Evolutionary conservation across 495 filamentous ascomycete species (phyloP).

Genomic region (Daldinia childiae): DNA sequence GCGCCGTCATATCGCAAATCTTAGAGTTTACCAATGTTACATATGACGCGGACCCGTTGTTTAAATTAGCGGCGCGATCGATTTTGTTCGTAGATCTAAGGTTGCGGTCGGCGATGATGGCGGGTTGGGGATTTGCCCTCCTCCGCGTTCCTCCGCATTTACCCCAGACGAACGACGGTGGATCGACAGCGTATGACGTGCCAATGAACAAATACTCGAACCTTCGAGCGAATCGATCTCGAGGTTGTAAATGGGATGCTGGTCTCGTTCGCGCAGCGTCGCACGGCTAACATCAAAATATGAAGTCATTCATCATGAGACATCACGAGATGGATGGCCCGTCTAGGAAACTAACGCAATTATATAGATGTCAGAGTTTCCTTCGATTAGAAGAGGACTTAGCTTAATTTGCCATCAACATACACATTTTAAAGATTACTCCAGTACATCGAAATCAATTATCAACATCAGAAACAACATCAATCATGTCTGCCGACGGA

Average conservation of each 20-base stretch:
- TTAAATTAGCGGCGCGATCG: slow-evolving; percentile 16
- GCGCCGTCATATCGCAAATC: slow-evolving; percentile 18
- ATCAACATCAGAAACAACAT: slow-evolving; percentile 15
- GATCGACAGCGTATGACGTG: slow-evolving; percentile 42
- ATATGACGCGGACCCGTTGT: slow-evolving; percentile 25
- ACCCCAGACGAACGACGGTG: slow-evolving; percentile 41
- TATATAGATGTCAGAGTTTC: slow-evolving; percentile 33
- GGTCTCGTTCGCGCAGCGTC: slow-evolving; percentile 28
- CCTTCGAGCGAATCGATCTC: slow-evolving; percentile 35
- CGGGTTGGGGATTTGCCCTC: slow-evolving; percentile 12
- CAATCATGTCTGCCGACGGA: slow-evolving; percentile 44
- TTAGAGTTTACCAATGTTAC: slow-evolving; percentile 22
- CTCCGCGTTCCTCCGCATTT: slow-evolving; percentile 33
- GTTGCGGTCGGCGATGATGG: slow-evolving; percentile 21
- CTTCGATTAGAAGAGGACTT: neutral
- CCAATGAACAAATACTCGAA: slow-evolving; percentile 36
- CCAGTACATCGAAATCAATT: neutral
- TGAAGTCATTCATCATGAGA: slow-evolving; percentile 41
- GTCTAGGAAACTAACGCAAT: slow-evolving; percentile 5
- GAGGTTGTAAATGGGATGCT: slow-evolving; percentile 29
- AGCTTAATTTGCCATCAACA: neutral
- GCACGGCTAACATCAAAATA: slow-evolving; percentile 32
- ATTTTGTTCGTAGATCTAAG: slow-evolving; percentile 28
- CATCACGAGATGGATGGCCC: slow-evolving; percentile 25
- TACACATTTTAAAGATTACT: slow-evolving; percentile 4